Evolutionary conservation across 1,284 basidiomycete genomes (phyloP).

Genomic region (Sanghuangporus sanghuang): DNA sequence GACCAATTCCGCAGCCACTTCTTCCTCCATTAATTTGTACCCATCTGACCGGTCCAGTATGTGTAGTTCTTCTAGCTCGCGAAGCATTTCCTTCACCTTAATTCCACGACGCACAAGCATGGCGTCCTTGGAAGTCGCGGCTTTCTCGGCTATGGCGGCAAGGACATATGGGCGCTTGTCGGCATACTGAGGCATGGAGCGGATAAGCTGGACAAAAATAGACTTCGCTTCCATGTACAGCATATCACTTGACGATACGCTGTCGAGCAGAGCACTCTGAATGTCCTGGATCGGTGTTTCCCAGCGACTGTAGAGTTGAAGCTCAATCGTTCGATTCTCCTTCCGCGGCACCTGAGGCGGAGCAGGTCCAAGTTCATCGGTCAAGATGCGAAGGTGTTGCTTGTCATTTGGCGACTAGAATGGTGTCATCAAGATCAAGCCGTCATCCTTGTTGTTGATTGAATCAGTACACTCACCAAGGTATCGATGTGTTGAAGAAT

Average conservation of each 20-base stretch:
- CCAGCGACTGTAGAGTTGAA: constrained; percentile 95
- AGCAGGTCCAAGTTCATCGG: constrained; percentile 91
- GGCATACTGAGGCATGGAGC: constrained; percentile 83
- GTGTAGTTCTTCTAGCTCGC: constrained; percentile 90
- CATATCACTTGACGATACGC: constrained; percentile 97
- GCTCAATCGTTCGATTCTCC: constrained; percentile 92
- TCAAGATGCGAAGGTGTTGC: constrained; percentile 92
- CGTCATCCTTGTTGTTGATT: constrained; percentile 1
- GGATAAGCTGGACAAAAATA: constrained; percentile 96
- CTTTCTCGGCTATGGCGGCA: constrained; percentile 85
- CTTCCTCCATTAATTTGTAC: constrained; percentile 94
- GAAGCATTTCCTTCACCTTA: constrained; percentile 98
- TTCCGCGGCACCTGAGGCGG: constrained; percentile 95
- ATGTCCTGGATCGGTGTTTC: constrained; percentile 98
- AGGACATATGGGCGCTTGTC: constrained; percentile 90
- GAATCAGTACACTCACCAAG: constrained; percentile 53
- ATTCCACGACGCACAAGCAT: constrained; percentile 93
- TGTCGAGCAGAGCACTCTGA: constrained; percentile 94
- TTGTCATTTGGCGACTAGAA: constrained; percentile 92
- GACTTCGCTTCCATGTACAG: constrained; percentile 99
- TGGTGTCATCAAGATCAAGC: not conserved
- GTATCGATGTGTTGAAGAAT: constrained; percentile 94
- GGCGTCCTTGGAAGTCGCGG: constrained; percentile 96
- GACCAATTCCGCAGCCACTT: constrained; percentile 90
- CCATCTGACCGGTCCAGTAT: constrained; percentile 81